Base-by-base conservation (phyloP, 768 basidiomycete genomes). In the Coprinopsis strossmayeri region DNA sequence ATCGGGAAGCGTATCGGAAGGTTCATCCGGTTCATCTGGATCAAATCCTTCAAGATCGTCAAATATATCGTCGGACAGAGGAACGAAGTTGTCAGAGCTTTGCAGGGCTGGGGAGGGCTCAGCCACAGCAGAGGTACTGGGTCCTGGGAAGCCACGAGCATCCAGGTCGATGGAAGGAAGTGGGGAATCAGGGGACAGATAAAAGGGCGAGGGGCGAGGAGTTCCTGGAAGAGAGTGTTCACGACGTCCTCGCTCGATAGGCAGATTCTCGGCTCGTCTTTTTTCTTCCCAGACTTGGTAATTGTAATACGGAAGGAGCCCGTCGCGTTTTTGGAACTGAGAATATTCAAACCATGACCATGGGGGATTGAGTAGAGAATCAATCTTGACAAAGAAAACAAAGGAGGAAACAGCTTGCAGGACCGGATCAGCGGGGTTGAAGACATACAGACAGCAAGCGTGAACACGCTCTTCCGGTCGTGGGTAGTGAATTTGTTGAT, bases 381-480 rank as follows among this genome's bases (percentile, higher is more conserved):
- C 64, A 15, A 72, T 57, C 52, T 74, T 71, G 41, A 77, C 53
- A 56, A 77, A 77, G 56, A 78, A 77, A 1, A 74, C 72, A 46
- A 76, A 78, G 11, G 70, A 69, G 37, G 72, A 67, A 1, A 75
- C 69, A 5, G 46, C 45, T 13, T 51, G 46, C 3, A 45, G 49
- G 12, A 46, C 45, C 26, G 40, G 43, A 27, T 58, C 59, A 20
- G 65, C 58, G 15, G 71, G 71, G 41, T 73, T 67, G 58, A 70
- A 69, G 42, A 78, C 66, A 50, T 74, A 74, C 13, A 76, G 53
- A 53, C 71, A 75, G 53, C 73, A 77, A 3, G 71, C 72, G 39
- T 74, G 72, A 17, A 79, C 71, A 28, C 74, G 71, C 35, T 77
- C 74, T n/a, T 71, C 65, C 1, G 69, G 68, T 12, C 59, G 64